Conservation (phyloP, 257 asterid species). For the Gentiana macrophylla region DNA sequence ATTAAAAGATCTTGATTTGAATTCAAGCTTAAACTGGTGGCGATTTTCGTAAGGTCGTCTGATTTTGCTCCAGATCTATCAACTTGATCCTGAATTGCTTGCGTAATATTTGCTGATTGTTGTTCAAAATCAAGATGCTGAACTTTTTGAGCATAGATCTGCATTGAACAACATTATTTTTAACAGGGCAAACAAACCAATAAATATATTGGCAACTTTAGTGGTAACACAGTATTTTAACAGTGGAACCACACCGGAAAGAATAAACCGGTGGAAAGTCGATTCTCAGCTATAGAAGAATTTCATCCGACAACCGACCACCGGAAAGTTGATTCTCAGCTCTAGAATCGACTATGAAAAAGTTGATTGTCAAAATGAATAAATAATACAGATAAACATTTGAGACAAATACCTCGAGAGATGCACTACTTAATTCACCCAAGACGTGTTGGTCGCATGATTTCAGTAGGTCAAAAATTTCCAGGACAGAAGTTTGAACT, state of each 20-base stretch:
- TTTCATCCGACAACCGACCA: too few species aligned
- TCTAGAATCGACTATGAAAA: too few species aligned
- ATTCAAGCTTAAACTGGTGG: constrained; percentile 18
- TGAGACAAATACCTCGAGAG: constrained; percentile 54
- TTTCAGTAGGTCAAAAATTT: constrained; percentile 54
- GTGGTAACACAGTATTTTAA: too few species aligned
- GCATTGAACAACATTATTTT: constrained; percentile 6
- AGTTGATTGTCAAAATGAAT: too few species aligned
- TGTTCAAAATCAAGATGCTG: constrained; percentile 20
- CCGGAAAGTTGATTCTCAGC: too few species aligned
- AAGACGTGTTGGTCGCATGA: constrained; percentile 40
- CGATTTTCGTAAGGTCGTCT: constrained; percentile 21
- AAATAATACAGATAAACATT: constrained; percentile 3
- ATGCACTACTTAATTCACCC: constrained; percentile 38
- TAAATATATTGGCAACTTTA: background rate
- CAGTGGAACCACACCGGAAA: too few species aligned
- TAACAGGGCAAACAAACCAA: constrained; percentile 1
- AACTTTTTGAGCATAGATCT: constrained; percentile 21
- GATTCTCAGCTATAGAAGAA: too few species aligned
- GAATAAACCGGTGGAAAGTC: too few species aligned
- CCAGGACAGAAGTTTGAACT: constrained; percentile 40
- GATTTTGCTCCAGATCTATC: constrained; percentile 24
- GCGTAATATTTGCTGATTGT: constrained; percentile 12
- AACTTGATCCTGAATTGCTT: constrained; percentile 23
- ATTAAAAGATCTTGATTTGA: constrained; percentile 31